These are phyloP conservation scores for Cylindricascospora bacillispora DNA, from an alignment of 1,139 yeast genomes.

Conservation along the genomic window DNA sequence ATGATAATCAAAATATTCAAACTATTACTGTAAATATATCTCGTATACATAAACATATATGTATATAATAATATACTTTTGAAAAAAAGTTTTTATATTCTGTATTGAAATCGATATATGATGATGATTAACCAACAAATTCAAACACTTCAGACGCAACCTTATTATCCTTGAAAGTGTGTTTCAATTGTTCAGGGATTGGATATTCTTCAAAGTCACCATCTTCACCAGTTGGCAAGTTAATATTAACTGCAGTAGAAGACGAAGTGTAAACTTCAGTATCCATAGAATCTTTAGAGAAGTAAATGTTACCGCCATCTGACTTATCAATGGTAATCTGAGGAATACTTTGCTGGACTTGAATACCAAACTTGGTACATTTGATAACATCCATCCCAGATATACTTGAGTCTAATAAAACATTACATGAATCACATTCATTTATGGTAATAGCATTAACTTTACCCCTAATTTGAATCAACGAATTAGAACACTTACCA, in stretches of 20 bases:
- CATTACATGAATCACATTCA: conserved; percentile 57
- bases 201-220: conserved; percentile 65
- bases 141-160: conserved; percentile 42
- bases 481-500: conserved; percentile 61
- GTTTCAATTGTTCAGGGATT: conserved; percentile 81
- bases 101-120: no score
- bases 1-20: no score
- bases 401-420: conserved; percentile 73
- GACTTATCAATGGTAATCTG: conserved; percentile 79
- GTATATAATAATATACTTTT: no score
- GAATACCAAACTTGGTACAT: conserved; percentile 70
- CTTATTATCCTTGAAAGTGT: conserved; percentile 37
- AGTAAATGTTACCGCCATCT: conserved; percentile 72
- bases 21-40: no score
- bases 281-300: conserved; percentile 55
- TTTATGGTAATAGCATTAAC: conserved; percentile 79
- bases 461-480: conserved; percentile 81
- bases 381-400: conserved; percentile 85
- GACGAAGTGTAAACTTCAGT: conserved; percentile 74
- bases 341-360: conserved; percentile 69
- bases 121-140: conserved; percentile 41
- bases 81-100: no score
- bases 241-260: conserved; percentile 73
- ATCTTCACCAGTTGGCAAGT: conserved; percentile 53
- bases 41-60: no score